Base-by-base conservation (phyloP, 768 basidiomycete genomes). In the Pleurotus eryngii region DNA sequence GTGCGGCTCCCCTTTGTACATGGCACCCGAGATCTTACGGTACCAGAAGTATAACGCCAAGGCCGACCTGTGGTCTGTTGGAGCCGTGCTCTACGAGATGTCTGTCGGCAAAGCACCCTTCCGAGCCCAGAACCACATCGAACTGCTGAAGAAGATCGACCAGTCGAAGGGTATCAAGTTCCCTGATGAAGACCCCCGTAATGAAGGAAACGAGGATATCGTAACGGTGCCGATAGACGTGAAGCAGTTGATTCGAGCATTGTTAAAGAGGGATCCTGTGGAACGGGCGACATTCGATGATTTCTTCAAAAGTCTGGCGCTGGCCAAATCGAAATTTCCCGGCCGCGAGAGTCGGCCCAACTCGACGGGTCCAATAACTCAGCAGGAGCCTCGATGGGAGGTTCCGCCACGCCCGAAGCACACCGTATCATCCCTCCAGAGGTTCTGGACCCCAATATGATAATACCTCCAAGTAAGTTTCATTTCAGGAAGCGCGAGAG, bases 1-100 rank as follows among this genome's bases (percentile, higher is more conserved):
- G 1, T 99, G 97, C 69, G 96, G 97, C 3, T 97, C 95, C 11
- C 97, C 96, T 87, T 95, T 99, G 27, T 99, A 99, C 74, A 99
- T 98, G 97, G 97, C 97, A 0, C 97, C 97, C 0, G 97, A 99
- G 72, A 98, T 99, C 64, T 76, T 99, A 9, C 85, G 92, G 14
- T 97, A 97, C 69, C 89, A 98, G 74, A 95, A 95, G 68, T 98
- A 99, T 71, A 95, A 97, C 69, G 95, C 95, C 17, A 96, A 94
- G 69, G 97, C 92, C 9, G 97, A 99, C 68, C 79, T 99, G 1
- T 99, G 97, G 97, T 95, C 93, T 27, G 95, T 98, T 47, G 97
- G 97, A 4, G 93, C 97, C 0, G 95, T 99, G 20, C 75, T 98
- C 2, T 99, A 87, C 73, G 97, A 99, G 71, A 98, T 97, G 89